phyloP scores from a whole-genome alignment of 306 rosid species.

The Pterocarpus macrocarpus region DNA sequence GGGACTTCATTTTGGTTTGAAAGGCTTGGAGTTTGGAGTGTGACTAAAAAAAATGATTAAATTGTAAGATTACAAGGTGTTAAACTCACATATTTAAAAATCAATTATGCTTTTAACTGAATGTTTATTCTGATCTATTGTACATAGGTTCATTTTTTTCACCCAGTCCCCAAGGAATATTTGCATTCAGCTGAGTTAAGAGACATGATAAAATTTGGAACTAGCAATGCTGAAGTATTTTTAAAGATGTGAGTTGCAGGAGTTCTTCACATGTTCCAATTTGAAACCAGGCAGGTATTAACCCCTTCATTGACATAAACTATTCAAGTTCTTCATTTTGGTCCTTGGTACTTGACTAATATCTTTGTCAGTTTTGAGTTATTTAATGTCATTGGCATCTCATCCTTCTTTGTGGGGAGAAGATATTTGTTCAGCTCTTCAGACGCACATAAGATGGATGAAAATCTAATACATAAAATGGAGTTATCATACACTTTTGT shows the following conservation, averaged over 20 bases:
- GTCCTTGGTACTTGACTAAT: conserved; percentile 2
- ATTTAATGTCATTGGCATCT: conserved; percentile 24
- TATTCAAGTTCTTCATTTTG: not conserved
- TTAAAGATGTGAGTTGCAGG: conserved; percentile 99
- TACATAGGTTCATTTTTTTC: conserved; percentile 88
- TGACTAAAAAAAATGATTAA: too few species aligned
- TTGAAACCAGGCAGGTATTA: conserved; percentile 91
- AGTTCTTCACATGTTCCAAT: conserved; percentile 93
- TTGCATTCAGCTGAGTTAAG: conserved; percentile 94
- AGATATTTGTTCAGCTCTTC: conserved; percentile 97
- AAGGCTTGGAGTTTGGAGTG: too few species aligned
- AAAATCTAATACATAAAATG: too few species aligned
- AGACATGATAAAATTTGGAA: conserved; percentile 97
- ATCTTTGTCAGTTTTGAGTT: conserved; percentile 6
- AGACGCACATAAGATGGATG: conserved; percentile 95
- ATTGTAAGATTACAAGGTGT: too few species aligned
- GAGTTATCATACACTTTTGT: too few species aligned
- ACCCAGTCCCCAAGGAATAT: conserved; percentile 95
- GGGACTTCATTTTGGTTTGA: too few species aligned
- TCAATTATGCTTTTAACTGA: not conserved
- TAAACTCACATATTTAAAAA: too few species aligned
- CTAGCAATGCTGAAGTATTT: conserved; percentile 94
- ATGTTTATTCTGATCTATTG: conserved; percentile 35
- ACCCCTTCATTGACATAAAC: conserved; percentile 30
- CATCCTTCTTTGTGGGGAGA: conserved; percentile 72